These are phyloP conservation scores for Powellomyces hirtus DNA, from an alignment of 192 early-diverging fungal species.

Conservation along the genomic window DNA sequence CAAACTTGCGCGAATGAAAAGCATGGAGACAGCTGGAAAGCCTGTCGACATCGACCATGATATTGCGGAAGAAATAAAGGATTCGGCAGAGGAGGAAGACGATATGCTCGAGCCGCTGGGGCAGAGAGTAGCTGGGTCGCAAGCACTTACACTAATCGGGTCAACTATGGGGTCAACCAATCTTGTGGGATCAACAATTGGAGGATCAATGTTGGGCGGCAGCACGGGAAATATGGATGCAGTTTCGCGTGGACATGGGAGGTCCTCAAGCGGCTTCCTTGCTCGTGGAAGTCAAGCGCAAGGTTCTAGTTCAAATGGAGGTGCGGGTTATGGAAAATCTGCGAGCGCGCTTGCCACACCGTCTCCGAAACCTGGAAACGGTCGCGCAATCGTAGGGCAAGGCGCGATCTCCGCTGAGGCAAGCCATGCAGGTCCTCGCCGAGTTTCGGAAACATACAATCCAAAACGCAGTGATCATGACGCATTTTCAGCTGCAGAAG, in stretches of 20 bases:
- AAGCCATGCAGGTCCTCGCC: too few species aligned
- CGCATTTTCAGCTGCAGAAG: too few species aligned
- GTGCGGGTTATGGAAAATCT: too few species aligned
- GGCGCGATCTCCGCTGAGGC: too few species aligned
- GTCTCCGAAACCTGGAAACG: too few species aligned
- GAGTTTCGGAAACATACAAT: too few species aligned
- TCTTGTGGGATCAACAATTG: neutral
- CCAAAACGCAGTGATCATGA: too few species aligned
- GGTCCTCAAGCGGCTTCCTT: neutral
- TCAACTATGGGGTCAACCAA: neutral
- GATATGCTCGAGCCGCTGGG: constrained; percentile 9
- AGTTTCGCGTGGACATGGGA: neutral
- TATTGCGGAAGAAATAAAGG: neutral
- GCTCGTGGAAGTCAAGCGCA: too few species aligned
- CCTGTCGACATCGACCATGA: neutral
- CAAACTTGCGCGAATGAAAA: constrained; percentile 17
- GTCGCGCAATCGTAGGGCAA: too few species aligned
- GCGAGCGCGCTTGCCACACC: too few species aligned
- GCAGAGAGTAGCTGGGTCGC: neutral
- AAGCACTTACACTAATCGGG: neutral
- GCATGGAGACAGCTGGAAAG: neutral
- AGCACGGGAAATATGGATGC: neutral
- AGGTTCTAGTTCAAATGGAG: too few species aligned
- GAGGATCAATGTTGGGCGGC: neutral
- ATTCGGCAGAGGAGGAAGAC: constrained; percentile 8